Evolutionary conservation across 2,329 filamentous ascomycete genomes (phyloP), one percentile per base, ranked within the genome.

Genomic region (Cryphonectria carpinicola): DNA sequence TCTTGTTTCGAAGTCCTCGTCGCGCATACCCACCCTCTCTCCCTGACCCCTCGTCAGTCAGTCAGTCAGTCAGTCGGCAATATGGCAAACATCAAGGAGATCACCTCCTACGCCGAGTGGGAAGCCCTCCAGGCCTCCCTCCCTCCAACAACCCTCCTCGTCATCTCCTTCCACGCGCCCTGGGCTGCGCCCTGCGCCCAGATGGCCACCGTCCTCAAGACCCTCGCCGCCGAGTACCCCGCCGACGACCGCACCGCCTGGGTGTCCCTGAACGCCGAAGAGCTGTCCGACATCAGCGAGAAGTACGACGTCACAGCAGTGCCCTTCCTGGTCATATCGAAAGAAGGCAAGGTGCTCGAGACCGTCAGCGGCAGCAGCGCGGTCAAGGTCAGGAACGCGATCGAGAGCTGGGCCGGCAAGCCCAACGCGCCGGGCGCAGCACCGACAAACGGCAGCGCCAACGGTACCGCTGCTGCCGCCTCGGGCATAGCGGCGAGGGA

Each of bases 111-210:
- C 77, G 83, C 87, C 75, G 89, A 90, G 76, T 98, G 96, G 90
- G 85, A 90, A 75, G 83, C 88, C 74, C 87, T 92, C 78, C 84
- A 93, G 73, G 84, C 86, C 73, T 86, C 89, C 58, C 86, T 95
- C 19, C 88, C 93, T 14, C 79, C 91, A 1, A 87, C 90, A 22
- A 89, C 92, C 22, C 89, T 98, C 72, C 86, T 95, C 73, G 87
- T 98, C 78, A 89, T 97, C 79, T 98, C 95, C 80, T 99, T 99
- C 86, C 93, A 98, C 81, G 94, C 96, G 28, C 93, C 95, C 75
- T 99, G 96, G 96, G 96, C 96, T 41, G 94, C 94, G 71, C 96
- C 96, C 62, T 98, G 96, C 85, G 90, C 93, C 74, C 94, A 98
- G 83, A 98, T 98, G 95, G 89, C 89, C 75, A 92, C 90, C 66